Evolutionary conservation across 1,139 yeast genomes (phyloP), one percentile per base, ranked within the genome.

Genomic region (Yamadazyma jaroonii): DNA sequence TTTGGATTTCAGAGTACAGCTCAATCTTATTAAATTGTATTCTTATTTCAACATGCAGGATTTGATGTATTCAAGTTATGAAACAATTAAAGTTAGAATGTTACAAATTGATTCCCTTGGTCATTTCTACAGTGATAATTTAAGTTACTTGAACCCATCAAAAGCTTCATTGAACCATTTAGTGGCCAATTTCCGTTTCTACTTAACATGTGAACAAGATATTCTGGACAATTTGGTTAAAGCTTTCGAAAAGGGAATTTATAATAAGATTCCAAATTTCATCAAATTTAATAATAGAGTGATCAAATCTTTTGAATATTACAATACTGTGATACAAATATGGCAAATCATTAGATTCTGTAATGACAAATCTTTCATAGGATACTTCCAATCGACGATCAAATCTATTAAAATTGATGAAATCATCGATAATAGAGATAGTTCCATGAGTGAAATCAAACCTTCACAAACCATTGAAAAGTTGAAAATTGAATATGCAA

Each of bases 31-130:
- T 38, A 73, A 79, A 28, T 56, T 88, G 3, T 85, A 86, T 55
- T 66, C 77, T 11, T 28, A 27, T 9, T 34, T 45, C 12, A 61
- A 72, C 27, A 54, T 88, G 9, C 88, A 89, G 32, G 57, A 73
- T 3, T 57, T 65, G 33, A 81, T 92, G 3, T 50, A 62, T 11
- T 62, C 62, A 9, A 77, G 80, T 38, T 81, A 72, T 53, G 64
- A 75, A 6, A 51, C 66, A 0, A 62, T 92, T 37, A 77, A 79
- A 32, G 76, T 89, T 44, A 86, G 84, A 52, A 83, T 83, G 65
- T 62, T 89, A 9, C 98, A 92, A 58, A 70, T 76, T 44, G 97
- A 92, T 53, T 79, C 92, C 0, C 59, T 89, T 38, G 81, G 84
- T 45, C 67, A 72, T 42, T 54, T 85, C 10, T 54, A 69, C 6